phyloP scores from a whole-genome alignment of 441 rosid species.

The Erysimum pusillum region DNA sequence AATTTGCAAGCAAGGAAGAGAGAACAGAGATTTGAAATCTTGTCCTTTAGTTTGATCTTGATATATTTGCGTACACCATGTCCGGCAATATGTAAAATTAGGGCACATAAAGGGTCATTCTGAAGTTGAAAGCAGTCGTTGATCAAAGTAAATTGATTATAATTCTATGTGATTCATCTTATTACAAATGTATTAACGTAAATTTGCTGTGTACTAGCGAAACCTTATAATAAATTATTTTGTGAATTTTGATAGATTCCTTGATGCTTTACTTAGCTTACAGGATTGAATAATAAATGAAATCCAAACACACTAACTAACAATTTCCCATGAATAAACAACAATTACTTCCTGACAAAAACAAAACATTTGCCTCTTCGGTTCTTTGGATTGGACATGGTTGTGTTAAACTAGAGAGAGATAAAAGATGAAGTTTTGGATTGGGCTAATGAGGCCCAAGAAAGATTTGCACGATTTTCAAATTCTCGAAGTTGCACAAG shows the following conservation, averaged over 20 bases:
- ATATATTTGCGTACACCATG: slow-evolving; percentile 34
- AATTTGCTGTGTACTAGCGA: slow-evolving; percentile 1
- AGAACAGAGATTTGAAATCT: slow-evolving; percentile 8
- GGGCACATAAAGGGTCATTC: slow-evolving; percentile 30
- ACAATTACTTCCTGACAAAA: neutral
- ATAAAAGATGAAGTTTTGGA: neutral
- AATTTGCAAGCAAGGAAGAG: slow-evolving; percentile 11
- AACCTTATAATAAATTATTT: neutral
- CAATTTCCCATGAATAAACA: neutral
- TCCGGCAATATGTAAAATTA: slow-evolving; percentile 11
- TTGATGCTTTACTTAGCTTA: neutral
- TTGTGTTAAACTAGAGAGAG: neutral
- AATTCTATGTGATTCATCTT: slow-evolving; percentile 15
- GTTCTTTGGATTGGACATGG: neutral
- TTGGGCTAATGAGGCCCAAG: slow-evolving; percentile 38
- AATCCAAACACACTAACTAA: neutral
- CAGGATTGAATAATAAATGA: neutral
- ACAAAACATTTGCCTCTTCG: neutral
- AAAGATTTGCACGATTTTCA: slow-evolving; percentile 22
- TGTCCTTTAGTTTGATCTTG: slow-evolving; percentile 38
- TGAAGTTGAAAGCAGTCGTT: slow-evolving; percentile 28
- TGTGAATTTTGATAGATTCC: neutral
- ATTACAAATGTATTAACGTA: slow-evolving; percentile 25
- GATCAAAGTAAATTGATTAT: slow-evolving; percentile 34
- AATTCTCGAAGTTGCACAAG: slow-evolving; percentile 21